Percentiles rank a stretch among this genome's conserved stretches.
Evolutionary conservation across 768 basidiomycete genomes (phyloP).

Genomic region (Boletus rubroflammeus): DNA sequence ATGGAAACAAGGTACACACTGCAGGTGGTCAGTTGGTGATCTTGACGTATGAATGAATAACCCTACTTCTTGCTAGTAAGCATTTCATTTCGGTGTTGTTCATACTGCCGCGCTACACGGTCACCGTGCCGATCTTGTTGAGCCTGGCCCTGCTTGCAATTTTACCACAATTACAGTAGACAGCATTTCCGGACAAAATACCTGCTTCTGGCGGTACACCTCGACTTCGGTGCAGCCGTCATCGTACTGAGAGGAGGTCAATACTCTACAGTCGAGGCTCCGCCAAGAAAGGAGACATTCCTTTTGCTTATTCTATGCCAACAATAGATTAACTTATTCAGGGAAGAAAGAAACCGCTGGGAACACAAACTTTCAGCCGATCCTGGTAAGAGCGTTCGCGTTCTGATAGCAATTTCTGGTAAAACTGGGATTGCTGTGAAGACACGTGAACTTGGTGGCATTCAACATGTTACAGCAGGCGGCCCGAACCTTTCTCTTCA

Average conservation of each 20-base stretch:
- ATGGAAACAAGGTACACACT: conserved; percentile 73
- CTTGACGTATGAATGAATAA: background rate
- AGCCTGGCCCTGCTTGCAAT: conserved; percentile 50
- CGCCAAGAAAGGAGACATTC: conserved; percentile 12
- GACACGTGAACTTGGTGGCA: conserved; percentile 10
- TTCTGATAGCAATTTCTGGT: conserved; percentile 66
- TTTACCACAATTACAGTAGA: conserved; percentile 2
- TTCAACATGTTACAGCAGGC: background rate
- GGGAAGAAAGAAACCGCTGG: background rate
- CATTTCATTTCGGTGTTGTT: conserved; percentile 77
- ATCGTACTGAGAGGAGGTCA: conserved; percentile 56
- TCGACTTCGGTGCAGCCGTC: conserved; percentile 75
- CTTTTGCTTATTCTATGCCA: conserved; percentile 32
- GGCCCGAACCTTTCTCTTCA: conserved; percentile 58
- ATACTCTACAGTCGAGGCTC: background rate
- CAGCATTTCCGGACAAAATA: conserved; percentile 5
- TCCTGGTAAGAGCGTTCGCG: conserved; percentile 66
- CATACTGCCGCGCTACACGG: conserved; percentile 66
- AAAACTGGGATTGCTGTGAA: conserved; percentile 63
- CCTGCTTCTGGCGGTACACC: conserved; percentile 77
- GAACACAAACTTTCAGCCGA: conserved; percentile 57
- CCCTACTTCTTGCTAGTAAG: conserved; percentile 74
- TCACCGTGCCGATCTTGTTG: conserved; percentile 76
- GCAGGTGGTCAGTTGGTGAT: conserved; percentile 1
- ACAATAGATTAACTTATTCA: conserved; percentile 1